These are phyloP conservation scores for Scutellaria baicalensis DNA, from an alignment of 257 asterid species.

Conservation along the genomic window DNA sequence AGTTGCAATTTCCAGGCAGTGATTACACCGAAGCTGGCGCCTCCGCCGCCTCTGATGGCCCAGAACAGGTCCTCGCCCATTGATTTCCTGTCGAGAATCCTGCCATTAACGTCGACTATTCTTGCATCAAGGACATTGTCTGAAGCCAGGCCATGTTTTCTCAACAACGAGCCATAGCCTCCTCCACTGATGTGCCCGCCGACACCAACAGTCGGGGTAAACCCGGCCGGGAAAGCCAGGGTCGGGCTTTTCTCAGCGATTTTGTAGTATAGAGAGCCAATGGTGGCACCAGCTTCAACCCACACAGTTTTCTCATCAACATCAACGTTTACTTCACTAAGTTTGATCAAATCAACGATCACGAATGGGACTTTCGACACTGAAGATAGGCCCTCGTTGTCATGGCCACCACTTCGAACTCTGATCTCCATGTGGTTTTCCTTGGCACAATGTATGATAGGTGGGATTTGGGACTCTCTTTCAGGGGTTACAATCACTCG, in stretches of 20 bases:
- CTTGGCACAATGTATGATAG: not conserved
- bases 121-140: constrained; percentile 33
- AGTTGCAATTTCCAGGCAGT: constrained; percentile 23
- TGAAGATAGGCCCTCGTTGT: constrained; percentile 38
- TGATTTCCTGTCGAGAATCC: constrained; percentile 18
- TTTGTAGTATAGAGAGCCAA: constrained; percentile 24
- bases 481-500: not conserved
- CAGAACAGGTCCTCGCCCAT: constrained; percentile 45
- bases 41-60: constrained; percentile 48
- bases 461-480: not conserved
- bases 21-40: constrained; percentile 29
- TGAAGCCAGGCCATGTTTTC: constrained; percentile 22
- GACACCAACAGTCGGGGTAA: constrained; percentile 32
- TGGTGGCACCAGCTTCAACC: constrained; percentile 32
- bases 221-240: constrained; percentile 31
- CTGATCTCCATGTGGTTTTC: not conserved
- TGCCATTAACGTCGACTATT: constrained; percentile 21
- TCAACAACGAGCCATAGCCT: constrained; percentile 28
- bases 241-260: constrained; percentile 20
- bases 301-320: constrained; percentile 26
- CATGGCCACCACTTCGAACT: constrained; percentile 43
- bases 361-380: constrained; percentile 19
- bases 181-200: constrained; percentile 51
- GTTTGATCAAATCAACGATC: constrained; percentile 25
- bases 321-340: constrained; percentile 17